These are phyloP conservation scores for Alternaria sp. DNA, from an alignment of 2,329 filamentous ascomycete genomes.

Conservation along the genomic window DNA sequence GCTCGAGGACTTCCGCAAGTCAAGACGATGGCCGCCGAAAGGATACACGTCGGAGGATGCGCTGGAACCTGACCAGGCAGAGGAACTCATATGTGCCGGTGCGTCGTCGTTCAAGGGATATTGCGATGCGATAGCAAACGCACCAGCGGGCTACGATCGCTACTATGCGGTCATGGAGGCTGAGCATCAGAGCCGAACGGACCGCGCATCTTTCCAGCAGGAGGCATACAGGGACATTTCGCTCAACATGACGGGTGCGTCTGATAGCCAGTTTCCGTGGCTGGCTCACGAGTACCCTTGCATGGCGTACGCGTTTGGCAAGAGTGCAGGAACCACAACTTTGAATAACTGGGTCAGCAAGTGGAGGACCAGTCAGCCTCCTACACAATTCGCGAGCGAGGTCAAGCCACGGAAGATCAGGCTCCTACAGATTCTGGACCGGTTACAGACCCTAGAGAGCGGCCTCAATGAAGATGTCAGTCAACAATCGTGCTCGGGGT, in stretches of 20 bases:
- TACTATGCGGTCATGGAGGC: slow-evolving; percentile 51
- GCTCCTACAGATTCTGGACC: slow-evolving; percentile 56
- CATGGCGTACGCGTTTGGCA: slow-evolving; percentile 70
- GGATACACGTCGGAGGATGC: slow-evolving; percentile 44
- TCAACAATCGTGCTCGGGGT: slow-evolving; percentile 22
- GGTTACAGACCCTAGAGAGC: slow-evolving; percentile 50
- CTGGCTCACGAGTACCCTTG: slow-evolving; percentile 77
- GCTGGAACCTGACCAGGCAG: slow-evolving; percentile 41
- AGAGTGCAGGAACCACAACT: slow-evolving; percentile 72
- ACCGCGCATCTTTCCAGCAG: slow-evolving; percentile 45
- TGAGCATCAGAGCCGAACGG: slow-evolving; percentile 47
- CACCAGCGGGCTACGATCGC: slow-evolving; percentile 45
- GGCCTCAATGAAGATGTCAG: slow-evolving; percentile 53
- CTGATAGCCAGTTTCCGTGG: slow-evolving; percentile 62
- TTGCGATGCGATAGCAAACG: slow-evolving; percentile 45
- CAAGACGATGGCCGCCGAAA: slow-evolving; percentile 49
- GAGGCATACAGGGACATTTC: slow-evolving; percentile 48
- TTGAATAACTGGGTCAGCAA: slow-evolving; percentile 72
- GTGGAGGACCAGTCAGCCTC: slow-evolving; percentile 62
- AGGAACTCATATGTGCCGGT: slow-evolving; percentile 48
- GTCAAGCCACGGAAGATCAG: slow-evolving; percentile 66
- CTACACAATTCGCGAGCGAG: slow-evolving; percentile 65
- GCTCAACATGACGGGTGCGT: slow-evolving; percentile 44
- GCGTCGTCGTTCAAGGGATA: slow-evolving; percentile 51
- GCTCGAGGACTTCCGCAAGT: slow-evolving; percentile 46